Evolutionary conservation across 306 rosid species (phyloP).

Genomic region (Cajanus cajan): DNA sequence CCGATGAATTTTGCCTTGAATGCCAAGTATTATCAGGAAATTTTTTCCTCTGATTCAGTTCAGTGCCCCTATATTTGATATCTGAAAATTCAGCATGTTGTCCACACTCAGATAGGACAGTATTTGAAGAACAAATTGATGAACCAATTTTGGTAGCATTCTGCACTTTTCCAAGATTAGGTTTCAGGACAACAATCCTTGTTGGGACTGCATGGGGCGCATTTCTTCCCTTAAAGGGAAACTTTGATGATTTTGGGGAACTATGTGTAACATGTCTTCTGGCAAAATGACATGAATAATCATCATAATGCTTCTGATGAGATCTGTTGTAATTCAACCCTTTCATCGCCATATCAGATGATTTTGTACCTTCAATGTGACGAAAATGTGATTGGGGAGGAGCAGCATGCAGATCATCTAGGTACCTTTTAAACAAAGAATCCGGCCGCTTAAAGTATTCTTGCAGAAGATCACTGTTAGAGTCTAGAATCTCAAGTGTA

Average conservation of each 20-base stretch:
- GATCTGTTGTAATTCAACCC: constrained; percentile 37
- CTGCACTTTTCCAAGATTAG: constrained; percentile 61
- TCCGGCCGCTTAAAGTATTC: constrained; percentile 67
- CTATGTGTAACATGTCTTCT: constrained; percentile 27
- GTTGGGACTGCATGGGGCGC: constrained; percentile 48
- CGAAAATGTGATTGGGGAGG: constrained; percentile 45
- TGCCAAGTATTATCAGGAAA: constrained; percentile 20
- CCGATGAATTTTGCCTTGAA: constrained; percentile 51
- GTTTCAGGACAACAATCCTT: constrained; percentile 76
- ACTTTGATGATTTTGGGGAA: constrained; percentile 38
- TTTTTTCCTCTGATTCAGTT: background rate
- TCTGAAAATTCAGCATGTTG: background rate
- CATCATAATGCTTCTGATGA: constrained; percentile 42
- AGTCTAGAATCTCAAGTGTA: constrained; percentile 60
- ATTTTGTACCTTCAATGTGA: constrained; percentile 32
- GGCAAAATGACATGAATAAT: constrained; percentile 33
- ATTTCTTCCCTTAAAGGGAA: constrained; percentile 33
- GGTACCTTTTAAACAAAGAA: constrained; percentile 62
- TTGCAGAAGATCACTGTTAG: constrained; percentile 59
- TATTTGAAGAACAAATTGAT: constrained; percentile 49
- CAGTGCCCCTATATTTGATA: background rate
- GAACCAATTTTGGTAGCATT: constrained; percentile 34
- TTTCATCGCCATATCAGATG: no score
- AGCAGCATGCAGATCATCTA: constrained; percentile 48
- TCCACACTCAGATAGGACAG: background rate